These are phyloP conservation scores for Tuber brumale DNA, from an alignment of 495 filamentous ascomycete genomes.

Conservation along the genomic window DNA sequence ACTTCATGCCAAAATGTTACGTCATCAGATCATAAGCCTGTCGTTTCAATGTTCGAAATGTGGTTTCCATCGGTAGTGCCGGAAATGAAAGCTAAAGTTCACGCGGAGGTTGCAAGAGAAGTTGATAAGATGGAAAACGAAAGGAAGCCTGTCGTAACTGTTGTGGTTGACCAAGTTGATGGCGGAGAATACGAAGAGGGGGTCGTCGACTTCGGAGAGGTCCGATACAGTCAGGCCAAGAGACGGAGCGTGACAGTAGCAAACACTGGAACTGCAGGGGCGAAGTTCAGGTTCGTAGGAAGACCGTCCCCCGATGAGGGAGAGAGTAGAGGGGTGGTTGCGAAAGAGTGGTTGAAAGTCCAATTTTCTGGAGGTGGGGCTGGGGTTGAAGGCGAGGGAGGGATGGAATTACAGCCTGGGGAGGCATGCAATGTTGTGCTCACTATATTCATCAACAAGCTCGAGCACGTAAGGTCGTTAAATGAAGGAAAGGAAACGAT, in stretches of 20 bases:
- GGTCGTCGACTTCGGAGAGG: constrained; percentile 67
- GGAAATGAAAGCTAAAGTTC: constrained; percentile 70
- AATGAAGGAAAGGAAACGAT: constrained; percentile 60
- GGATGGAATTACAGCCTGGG: constrained; percentile 67
- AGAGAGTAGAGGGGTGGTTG: constrained; percentile 33
- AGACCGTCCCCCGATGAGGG: constrained; percentile 52
- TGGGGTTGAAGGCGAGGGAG: constrained; percentile 16
- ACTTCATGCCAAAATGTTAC: constrained; percentile 78
- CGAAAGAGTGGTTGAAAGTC: constrained; percentile 33
- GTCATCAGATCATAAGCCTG: constrained; percentile 93
- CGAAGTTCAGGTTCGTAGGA: constrained; percentile 68
- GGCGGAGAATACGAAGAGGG: constrained; percentile 46
- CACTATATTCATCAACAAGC: constrained; percentile 55
- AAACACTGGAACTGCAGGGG: constrained; percentile 76
- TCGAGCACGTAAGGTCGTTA: constrained; percentile 59
- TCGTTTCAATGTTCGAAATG: constrained; percentile 71
- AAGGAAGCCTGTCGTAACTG: constrained; percentile 70
- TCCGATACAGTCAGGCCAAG: constrained; percentile 61
- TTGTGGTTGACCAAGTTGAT: constrained; percentile 62
- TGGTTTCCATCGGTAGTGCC: constrained; percentile 78
- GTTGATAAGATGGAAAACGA: constrained; percentile 92
- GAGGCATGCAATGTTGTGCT: constrained; percentile 68
- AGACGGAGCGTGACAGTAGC: constrained; percentile 69
- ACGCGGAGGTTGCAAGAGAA: constrained; percentile 79
- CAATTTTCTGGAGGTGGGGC: constrained; percentile 27